These are phyloP conservation scores for Penicillium thymicola DNA, from an alignment of 2,329 filamentous ascomycete genomes.

Conservation along the genomic window DNA sequence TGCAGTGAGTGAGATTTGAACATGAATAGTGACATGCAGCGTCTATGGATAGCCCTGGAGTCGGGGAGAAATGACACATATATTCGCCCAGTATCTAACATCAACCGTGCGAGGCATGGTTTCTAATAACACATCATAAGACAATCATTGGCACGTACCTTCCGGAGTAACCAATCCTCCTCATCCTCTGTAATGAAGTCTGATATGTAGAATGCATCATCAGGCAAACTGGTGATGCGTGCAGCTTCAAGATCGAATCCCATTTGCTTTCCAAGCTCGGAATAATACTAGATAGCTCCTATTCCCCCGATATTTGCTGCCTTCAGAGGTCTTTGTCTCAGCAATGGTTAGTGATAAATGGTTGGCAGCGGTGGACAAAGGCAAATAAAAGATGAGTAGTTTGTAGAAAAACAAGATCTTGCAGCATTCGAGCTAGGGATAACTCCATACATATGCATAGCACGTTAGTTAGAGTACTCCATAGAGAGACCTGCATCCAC, in stretches of 20 bases:
- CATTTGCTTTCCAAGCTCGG: conserved; percentile 3
- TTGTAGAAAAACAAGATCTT: neutral
- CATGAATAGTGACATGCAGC: neutral
- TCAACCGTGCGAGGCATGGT: neutral
- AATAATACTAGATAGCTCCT: neutral
- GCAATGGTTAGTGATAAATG: too few species aligned
- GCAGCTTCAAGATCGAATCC: conserved; percentile 26
- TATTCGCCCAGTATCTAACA: neutral
- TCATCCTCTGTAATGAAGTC: conserved; percentile 77
- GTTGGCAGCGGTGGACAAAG: neutral
- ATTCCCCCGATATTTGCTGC: too few species aligned
- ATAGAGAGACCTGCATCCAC: neutral
- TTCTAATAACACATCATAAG: neutral
- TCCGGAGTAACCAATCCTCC: conserved; percentile 67
- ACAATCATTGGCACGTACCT: conserved; percentile 48
- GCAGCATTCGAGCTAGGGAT: neutral
- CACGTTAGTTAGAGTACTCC: too few species aligned
- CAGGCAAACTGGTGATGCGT: conserved; percentile 33
- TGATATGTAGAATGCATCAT: conserved; percentile 73
- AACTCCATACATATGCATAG: neutral
- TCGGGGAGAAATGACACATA: neutral
- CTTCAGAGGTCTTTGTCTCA: neutral
- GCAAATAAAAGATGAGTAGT: neutral
- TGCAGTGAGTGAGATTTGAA: conserved; percentile 1
- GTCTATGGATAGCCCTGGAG: neutral